A percentile compares a stretch with the other conserved stretches of the same genome.
Evolutionary conservation across 495 filamentous ascomycete genomes (phyloP).

Genomic region (Annulohypoxylon bovei): DNA sequence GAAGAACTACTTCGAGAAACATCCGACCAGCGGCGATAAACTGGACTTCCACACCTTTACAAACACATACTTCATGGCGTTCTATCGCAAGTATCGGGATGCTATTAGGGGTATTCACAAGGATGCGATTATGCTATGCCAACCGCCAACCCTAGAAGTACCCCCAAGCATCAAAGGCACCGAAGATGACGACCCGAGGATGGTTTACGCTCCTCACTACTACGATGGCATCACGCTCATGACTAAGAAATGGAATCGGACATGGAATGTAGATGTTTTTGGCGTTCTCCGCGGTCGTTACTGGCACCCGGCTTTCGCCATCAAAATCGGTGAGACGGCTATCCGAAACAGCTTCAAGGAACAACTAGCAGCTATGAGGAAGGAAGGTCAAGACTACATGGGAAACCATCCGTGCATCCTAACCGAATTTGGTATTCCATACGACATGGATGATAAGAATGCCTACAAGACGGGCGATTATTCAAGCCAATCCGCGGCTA

Average conservation of each 20-base stretch:
- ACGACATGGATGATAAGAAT: conserved; percentile 96
- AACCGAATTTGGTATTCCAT: conserved; percentile 96
- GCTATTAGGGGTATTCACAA: conserved; percentile 79
- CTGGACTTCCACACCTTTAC: conserved; percentile 87
- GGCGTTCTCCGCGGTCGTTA: conserved; percentile 92
- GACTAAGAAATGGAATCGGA: conserved; percentile 98
- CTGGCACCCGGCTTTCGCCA: conserved; percentile 83
- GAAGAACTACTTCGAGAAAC: conserved; percentile 88
- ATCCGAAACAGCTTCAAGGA: conserved; percentile 94
- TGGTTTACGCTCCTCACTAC: conserved; percentile 94
- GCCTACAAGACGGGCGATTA: conserved; percentile 98
- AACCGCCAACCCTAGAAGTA: conserved; percentile 90
- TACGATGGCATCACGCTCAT: conserved; percentile 97
- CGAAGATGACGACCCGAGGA: conserved; percentile 83
- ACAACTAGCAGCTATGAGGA: conserved; percentile 84
- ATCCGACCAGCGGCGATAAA: conserved; percentile 72
- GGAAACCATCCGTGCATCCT: conserved; percentile 90
- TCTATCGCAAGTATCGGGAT: conserved; percentile 79
- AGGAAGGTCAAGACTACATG: conserved; percentile 91
- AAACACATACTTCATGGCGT: conserved; percentile 86
- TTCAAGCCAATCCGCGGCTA: conserved; percentile 87
- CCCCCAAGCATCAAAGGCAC: conserved; percentile 90
- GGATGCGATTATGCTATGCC: conserved; percentile 86
- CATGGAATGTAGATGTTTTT: conserved; percentile 96
- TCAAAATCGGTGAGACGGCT: conserved; percentile 93